Evolutionary conservation across 805 yeast genomes (phyloP).

Genomic region (Starmerella stigmatis): DNA sequence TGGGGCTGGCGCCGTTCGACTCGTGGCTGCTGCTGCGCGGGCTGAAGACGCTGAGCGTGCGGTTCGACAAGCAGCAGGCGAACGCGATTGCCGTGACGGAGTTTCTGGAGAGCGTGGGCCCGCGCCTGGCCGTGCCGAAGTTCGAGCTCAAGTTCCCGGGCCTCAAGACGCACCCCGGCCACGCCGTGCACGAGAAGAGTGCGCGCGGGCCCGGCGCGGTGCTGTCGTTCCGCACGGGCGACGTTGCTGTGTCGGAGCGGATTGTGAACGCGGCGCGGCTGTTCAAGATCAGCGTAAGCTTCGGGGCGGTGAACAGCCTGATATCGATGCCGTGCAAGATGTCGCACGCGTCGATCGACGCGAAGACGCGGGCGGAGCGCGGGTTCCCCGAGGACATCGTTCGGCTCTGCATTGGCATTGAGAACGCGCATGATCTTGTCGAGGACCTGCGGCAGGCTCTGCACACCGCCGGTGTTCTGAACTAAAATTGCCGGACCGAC

Average conservation of each 20-base stretch:
- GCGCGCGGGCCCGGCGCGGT: slow-evolving; percentile 86
- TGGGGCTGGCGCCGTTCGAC: slow-evolving; percentile 87
- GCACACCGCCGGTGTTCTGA: slow-evolving; percentile 43
- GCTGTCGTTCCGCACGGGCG: slow-evolving; percentile 78
- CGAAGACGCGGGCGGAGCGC: slow-evolving; percentile 74
- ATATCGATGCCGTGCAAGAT: slow-evolving; percentile 89
- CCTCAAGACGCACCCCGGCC: slow-evolving; percentile 66
- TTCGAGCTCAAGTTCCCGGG: slow-evolving; percentile 83
- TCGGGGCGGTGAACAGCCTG: slow-evolving; percentile 87
- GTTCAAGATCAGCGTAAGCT: slow-evolving; percentile 83
- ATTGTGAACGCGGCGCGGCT: slow-evolving; percentile 67
- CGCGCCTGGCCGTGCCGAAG: slow-evolving; percentile 11
- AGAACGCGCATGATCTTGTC: slow-evolving; percentile 66
- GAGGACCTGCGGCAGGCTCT: slow-evolving; percentile 69
- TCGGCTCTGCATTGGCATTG: slow-evolving; percentile 86
- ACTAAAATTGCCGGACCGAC: not conserved
- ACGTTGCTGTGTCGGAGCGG: slow-evolving; percentile 50
- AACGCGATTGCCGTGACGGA: slow-evolving; percentile 69
- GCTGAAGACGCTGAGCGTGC: slow-evolving; percentile 71
- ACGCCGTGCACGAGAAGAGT: slow-evolving; percentile 64
- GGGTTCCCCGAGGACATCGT: slow-evolving; percentile 87
- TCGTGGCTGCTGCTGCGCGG: slow-evolving; percentile 85
- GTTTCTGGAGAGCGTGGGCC: slow-evolving; percentile 54
- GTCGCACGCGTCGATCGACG: slow-evolving; percentile 96
- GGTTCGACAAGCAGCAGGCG: slow-evolving; percentile 78